These are phyloP conservation scores for Didymella sp. DNA, from an alignment of 2,329 filamentous ascomycete genomes.

Conservation along the genomic window DNA sequence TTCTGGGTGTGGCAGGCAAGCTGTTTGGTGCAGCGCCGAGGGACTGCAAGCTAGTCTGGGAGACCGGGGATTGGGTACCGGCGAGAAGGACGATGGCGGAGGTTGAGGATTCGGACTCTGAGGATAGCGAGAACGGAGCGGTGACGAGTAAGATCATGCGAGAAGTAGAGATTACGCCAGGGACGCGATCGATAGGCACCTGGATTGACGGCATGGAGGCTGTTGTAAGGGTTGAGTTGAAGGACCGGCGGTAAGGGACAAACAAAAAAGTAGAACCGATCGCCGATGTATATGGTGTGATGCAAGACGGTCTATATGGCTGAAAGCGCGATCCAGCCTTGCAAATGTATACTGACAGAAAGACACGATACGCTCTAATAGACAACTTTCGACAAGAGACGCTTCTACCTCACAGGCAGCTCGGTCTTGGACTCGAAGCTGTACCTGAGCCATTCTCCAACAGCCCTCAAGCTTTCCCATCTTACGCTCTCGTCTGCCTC, in stretches of 20 bases:
- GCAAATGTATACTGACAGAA: slow-evolving; percentile 17
- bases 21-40: slow-evolving; percentile 72
- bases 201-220: slow-evolving; percentile 78
- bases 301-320: slow-evolving; percentile 18
- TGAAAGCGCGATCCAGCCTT: slow-evolving; percentile 5
- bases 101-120: slow-evolving; percentile 60
- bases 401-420: slow-evolving; percentile 37
- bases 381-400: background rate
- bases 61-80: slow-evolving; percentile 90
- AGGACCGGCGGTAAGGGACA: background rate
- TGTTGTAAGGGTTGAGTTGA: slow-evolving; percentile 71
- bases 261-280: background rate
- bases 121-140: slow-evolving; percentile 56
- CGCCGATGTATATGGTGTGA: slow-evolving; percentile 2
- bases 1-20: slow-evolving; percentile 78
- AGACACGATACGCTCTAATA: slow-evolving; percentile 16
- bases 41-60: slow-evolving; percentile 75
- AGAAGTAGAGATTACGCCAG: slow-evolving; percentile 80
- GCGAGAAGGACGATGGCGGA: slow-evolving; percentile 66
- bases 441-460: slow-evolving; percentile 79
- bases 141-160: slow-evolving; percentile 77
- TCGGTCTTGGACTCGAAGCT: slow-evolving; percentile 53
- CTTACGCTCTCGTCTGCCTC: slow-evolving; percentile 86
- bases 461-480: slow-evolving; percentile 89
- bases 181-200: slow-evolving; percentile 81